phyloP scores from a whole-genome alignment of 495 filamentous ascomycete genomes.

The Barbatosphaeria neglecta region DNA sequence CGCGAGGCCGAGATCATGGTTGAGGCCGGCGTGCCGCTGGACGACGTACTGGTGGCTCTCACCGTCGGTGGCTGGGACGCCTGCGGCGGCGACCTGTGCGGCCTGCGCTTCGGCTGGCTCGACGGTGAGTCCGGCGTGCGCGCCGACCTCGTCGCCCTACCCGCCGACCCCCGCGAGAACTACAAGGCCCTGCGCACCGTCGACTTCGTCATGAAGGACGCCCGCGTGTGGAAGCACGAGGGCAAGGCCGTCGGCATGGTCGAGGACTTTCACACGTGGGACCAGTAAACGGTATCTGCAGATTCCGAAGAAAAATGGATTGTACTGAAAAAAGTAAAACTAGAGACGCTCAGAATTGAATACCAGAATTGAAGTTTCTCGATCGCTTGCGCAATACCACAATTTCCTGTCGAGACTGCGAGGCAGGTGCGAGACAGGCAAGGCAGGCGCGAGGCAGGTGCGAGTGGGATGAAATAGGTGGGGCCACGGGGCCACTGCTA shows the following conservation, averaged over 20 bases:
- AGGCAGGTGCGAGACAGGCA: too few relatives aligned
- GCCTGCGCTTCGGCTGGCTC: constrained; percentile 26
- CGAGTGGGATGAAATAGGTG: too few relatives aligned
- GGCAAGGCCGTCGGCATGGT: background rate
- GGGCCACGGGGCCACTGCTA: too few relatives aligned
- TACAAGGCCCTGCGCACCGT: constrained; percentile 19
- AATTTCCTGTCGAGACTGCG: too few relatives aligned
- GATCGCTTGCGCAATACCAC: too few relatives aligned
- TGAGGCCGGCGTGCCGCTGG: constrained; percentile 29
- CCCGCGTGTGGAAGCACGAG: constrained; percentile 15
- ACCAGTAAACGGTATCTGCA: background rate
- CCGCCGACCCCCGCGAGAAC: constrained; percentile 13
- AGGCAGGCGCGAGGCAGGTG: too few relatives aligned
- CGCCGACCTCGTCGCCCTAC: constrained; percentile 27
- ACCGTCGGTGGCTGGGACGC: constrained; percentile 32
- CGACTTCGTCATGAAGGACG: constrained; percentile 32
- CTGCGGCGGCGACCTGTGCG: constrained; percentile 30
- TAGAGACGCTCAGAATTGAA: too few relatives aligned
- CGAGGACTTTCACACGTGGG: background rate
- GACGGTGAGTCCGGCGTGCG: constrained; percentile 14
- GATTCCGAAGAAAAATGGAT: too few relatives aligned
- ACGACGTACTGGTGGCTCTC: constrained; percentile 23
- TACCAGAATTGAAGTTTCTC: too few relatives aligned
- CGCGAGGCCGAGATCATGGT: constrained; percentile 31
- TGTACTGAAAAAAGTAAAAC: too few relatives aligned